Conservation (phyloP, 2,329 filamentous ascomycete species). For the Calonectria hawksworthii region DNA sequence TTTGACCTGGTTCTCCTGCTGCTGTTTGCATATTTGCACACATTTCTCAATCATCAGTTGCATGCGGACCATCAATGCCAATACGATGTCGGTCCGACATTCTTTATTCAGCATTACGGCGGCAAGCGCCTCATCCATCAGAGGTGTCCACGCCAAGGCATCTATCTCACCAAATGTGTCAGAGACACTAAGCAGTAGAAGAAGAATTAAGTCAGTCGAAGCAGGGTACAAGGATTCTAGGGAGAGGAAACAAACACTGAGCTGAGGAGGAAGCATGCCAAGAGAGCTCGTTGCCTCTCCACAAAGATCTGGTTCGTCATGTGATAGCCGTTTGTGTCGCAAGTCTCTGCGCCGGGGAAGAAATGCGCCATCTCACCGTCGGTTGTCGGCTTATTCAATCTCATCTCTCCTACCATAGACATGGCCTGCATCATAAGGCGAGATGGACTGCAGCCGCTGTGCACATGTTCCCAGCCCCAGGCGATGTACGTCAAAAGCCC, state of each 20-base stretch:
- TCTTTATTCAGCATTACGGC: neutral
- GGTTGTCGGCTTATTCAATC: neutral
- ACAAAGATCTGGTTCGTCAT: neutral
- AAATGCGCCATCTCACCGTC: neutral
- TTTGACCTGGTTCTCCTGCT: neutral
- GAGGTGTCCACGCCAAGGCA: slow-evolving; percentile 9
- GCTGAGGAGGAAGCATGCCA: slow-evolving; percentile 18
- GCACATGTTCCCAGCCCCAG: slow-evolving; percentile 19
- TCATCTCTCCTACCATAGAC: neutral
- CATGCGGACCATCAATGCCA: neutral
- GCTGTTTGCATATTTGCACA: neutral
- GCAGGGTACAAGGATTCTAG: neutral
- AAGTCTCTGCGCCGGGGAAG: neutral
- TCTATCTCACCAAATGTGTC: neutral
- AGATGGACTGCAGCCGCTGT: neutral
- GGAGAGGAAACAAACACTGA: neutral
- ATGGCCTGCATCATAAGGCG: slow-evolving; percentile 14
- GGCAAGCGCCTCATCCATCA: slow-evolving; percentile 8
- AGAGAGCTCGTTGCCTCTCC: slow-evolving; percentile 12
- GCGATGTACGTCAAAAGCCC: slow-evolving; percentile 8
- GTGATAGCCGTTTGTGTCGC: neutral
- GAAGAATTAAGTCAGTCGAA: neutral
- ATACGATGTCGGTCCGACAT: neutral
- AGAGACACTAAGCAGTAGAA: no score
- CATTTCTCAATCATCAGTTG: neutral